Evolutionary conservation across 208 protist species (phyloP), one percentile per base, ranked within the genome.

Genomic region (Wallacemonas rigidus): DNA sequence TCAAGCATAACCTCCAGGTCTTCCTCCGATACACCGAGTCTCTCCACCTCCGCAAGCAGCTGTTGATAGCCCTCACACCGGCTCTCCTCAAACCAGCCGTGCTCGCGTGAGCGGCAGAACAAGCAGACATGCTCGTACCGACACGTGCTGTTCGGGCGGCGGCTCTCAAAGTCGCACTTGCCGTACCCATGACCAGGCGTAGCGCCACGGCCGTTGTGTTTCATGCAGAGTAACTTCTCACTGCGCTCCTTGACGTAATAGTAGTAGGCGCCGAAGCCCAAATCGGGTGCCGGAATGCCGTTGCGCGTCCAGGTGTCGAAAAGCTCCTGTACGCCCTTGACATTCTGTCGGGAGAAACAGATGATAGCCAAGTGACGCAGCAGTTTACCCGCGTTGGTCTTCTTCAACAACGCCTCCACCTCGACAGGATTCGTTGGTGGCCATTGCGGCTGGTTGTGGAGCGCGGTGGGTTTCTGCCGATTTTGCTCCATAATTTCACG

Each of bases 71-170:
- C 79, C 57, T 83, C 74, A 62, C 89, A 94, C 56, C 80, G 75
- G 41, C 74, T 76, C 62, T 91, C 89, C 57, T 94, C 89, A 78
- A 88, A 90, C 89, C 89, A 94, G 45, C 89, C 86, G 69, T 94
- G 89, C 67, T 89, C 84, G 17, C 68, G 76, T 1, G 81, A 83
- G 41, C 76, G 74, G 69, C 89, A 94, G 60, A 94, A 94, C 26
- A 94, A 71, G 64, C 89, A 94, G 2, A 86, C 79, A 69, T 94
- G 89, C 51, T 90, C 83, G 74, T 90, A 94, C 63, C 85, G 83
- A 63, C 89, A 94, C 45, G 74, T 89, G 73, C 75, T 87, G 38
- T 85, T 85, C 5, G 83, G 81, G 26, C 86, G 79, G 43, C 80
- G 84, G 50, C 71, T 83, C 55, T 83, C 89, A 67, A 90, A 94